Base-by-base conservation (phyloP, 768 basidiomycete genomes). In the Podaxis rugospora region DNA sequence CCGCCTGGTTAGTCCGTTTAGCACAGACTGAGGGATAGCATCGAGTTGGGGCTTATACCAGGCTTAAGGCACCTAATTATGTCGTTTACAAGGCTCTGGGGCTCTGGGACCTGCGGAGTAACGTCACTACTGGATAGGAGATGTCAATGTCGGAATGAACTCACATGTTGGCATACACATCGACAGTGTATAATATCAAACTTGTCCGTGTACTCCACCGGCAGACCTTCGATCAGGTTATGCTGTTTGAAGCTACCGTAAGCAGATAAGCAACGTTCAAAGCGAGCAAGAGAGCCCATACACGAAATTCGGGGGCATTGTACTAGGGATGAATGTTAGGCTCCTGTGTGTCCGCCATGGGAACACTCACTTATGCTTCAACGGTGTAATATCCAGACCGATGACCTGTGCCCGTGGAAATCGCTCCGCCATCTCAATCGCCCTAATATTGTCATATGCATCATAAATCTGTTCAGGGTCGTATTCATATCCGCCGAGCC, bases 151-250 rank as follows among this genome's bases (percentile, higher is more conserved):
- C 21, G 21, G 21, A 13, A 23, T 4, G 21, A 21, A 58, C 69
- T 54, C 44, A 70, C 71, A 63, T 70, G 67, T 47, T 66, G 66
- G 21, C 65, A 64, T 21, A 71, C 66, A 62, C 65, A 66, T 6
- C 71, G 70, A 61, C 68, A 68, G 63, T 72, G 70, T 11, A 71
- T 59, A 42, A 72, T 57, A 57, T 67, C 66, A 44, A 68, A 71
- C 50, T 63, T 60, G 2, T 56, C 59, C 21, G 59, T 51, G 52
- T 66, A 67, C 14, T 64, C 57, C 18, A 23, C 39, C 9, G 65
- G 67, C 11, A 72, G 36, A 13, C 66, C 69, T 25, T 57, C 46
- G 5, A 62, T 56, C 25, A 70, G 35, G 46, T 72, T 67, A 10
- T 65, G 67, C 36, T 65, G 66, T 6, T 64, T 57, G 47, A 72